Evolutionary conservation across 352 stramenopile genomes (phyloP), one percentile per base, ranked within the genome.

Genomic region (Pythium dissimile): DNA sequence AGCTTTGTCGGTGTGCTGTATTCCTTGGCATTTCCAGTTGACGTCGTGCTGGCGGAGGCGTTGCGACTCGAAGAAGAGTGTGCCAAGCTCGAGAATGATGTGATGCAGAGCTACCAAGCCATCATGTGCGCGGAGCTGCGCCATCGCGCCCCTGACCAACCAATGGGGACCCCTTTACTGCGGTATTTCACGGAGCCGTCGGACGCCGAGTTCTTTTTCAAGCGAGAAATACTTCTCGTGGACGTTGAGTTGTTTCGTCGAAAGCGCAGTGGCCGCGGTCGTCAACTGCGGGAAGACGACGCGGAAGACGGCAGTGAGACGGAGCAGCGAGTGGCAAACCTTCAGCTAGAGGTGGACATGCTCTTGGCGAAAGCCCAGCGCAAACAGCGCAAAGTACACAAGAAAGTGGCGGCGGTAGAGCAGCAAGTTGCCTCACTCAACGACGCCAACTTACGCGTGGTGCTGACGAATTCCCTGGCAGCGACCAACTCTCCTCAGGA

Each of bases 1-100:
- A 86, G 56, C 24, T 90, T 87, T 26, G 80, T 81, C 0, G 77
- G 77, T 5, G 56, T 88, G 32, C 53, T 90, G 1, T 88, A 76
- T 35, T 84, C 73, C 5, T 62, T 90, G 7, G 50, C 71, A 1
- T 73, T 87, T 8, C 31, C 66, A 0, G 24, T 69, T 2, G 53
- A 72, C 5, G 72, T 75, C 9, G 60, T 86, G 5, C 21, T 76
- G 9, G 34, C 47, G 4, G 69, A 84, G 42, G 75, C 67, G 0
- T 56, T 62, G 24, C 58, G 54, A 1, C 69, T 87, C 2, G 73
- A 86, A 31, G 55, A 71, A 23, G 30, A 68, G 38, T 90, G 77
- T 23, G 43, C 50, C 1, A 24, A 26, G 2, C 56, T 72, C 13
- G 77, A 89, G 43, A 11, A 28, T 11, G 59, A 72, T 15, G 42